Percentiles rank a stretch among this genome's conserved stretches.
Conservation (phyloP, 2,329 filamentous ascomycete species). For the Xylaria sp. region DNA sequence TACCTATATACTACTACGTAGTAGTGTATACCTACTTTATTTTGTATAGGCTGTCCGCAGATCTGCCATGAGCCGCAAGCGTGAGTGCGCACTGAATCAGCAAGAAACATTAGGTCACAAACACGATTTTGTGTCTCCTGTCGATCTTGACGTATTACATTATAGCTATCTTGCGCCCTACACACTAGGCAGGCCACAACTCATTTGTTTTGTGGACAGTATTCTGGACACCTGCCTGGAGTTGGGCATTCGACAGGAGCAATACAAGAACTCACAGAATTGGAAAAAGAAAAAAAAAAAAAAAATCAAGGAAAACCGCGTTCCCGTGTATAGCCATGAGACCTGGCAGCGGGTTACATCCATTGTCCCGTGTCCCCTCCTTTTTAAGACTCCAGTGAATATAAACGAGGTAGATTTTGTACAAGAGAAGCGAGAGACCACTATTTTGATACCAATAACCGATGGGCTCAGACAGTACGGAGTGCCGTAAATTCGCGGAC, state of each 20-base stretch:
- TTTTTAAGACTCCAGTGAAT: not conserved
- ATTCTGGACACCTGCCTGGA: not conserved
- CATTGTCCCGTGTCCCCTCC: not conserved
- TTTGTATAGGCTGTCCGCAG: not conserved
- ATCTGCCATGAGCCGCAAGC: not conserved
- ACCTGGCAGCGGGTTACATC: not conserved
- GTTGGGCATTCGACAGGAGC: not conserved
- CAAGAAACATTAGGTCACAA: slow-evolving; percentile 4
- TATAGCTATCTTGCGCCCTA: not conserved
- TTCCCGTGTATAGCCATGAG: slow-evolving; percentile 3
- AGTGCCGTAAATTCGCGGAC: slow-evolving; percentile 2
- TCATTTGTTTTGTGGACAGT: not conserved
- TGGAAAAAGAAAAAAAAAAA: not conserved
- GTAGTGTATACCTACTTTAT: not conserved
- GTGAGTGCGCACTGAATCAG: not conserved
- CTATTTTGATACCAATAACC: slow-evolving; percentile 14
- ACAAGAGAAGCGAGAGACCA: slow-evolving; percentile 3
- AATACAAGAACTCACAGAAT: not conserved
- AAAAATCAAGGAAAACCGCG: not conserved
- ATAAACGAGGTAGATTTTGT: slow-evolving; percentile 3
- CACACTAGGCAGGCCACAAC: not conserved
- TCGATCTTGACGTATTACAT: slow-evolving; percentile 14
- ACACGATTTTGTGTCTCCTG: slow-evolving; percentile 9
- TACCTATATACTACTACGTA: not conserved
- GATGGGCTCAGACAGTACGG: slow-evolving; percentile 8